A percentile compares a stretch with the other conserved stretches of the same genome.
Evolutionary conservation across 2,329 filamentous ascomycete species (phyloP).

Genomic region (Neodidymelliopsis sp.): DNA sequence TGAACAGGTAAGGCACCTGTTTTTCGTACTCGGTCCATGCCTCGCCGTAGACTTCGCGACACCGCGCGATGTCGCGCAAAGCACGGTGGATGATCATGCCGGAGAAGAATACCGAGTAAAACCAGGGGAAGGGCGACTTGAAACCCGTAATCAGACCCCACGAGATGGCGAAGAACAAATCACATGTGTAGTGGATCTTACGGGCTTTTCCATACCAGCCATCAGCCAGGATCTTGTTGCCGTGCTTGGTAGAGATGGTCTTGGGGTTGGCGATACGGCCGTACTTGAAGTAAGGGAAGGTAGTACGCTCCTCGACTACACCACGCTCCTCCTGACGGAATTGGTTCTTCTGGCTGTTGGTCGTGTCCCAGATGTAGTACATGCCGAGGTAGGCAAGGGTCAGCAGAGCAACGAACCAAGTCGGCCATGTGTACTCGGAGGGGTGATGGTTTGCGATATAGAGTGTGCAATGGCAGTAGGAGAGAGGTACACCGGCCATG

Average conservation of each 20-base stretch:
- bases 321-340: slow-evolving; percentile 84
- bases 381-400: slow-evolving; percentile 78
- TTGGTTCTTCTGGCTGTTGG: slow-evolving; percentile 92
- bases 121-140: slow-evolving; percentile 84
- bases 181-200: slow-evolving; percentile 83
- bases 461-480: slow-evolving; percentile 92
- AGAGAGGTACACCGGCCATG: slow-evolving; percentile 86
- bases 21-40: slow-evolving; percentile 83
- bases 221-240: slow-evolving; percentile 80
- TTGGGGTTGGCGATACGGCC: slow-evolving; percentile 82
- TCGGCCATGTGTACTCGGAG: slow-evolving; percentile 78
- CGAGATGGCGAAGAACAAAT: slow-evolving; percentile 76
- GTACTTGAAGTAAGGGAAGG: slow-evolving; percentile 92
- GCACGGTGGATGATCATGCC: slow-evolving; percentile 83
- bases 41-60: slow-evolving; percentile 79
- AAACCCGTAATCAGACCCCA: slow-evolving; percentile 88
- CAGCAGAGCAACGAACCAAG: slow-evolving; percentile 68
- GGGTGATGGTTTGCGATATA: slow-evolving; percentile 87
- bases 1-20: slow-evolving; percentile 83
- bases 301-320: slow-evolving; percentile 70
- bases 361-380: slow-evolving; percentile 93
- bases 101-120: slow-evolving; percentile 83
- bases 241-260: slow-evolving; percentile 74
- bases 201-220: slow-evolving; percentile 80
- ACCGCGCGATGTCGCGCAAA: slow-evolving; percentile 76